Evolutionary conservation across 441 rosid genomes (phyloP), one percentile per base, ranked within the genome.

Genomic region (Metrosideros polymorpha): DNA sequence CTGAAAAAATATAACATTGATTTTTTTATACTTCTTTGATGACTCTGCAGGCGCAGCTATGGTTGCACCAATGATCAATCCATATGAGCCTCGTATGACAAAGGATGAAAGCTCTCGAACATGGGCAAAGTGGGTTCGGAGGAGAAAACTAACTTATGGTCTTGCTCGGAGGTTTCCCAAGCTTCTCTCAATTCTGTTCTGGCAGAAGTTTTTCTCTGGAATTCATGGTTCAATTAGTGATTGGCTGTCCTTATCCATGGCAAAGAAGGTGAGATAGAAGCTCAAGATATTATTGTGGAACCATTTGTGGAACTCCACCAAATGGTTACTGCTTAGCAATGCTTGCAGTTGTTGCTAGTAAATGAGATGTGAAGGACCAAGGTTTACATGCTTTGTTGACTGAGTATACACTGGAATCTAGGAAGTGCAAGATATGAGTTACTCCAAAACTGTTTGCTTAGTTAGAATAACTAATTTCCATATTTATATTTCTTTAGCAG

Each of bases 51-150:
- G 94, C 45, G 94, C 91, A 47, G 92, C 93, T 84, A 77, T 94
- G 90, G 85, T 94, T 82, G 93, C 95, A 63, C 94, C 97, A 6
- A 86, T 92, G 86, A 88, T 93, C 57, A 94, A 92, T 87, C 96
- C 97, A 39, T 94, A 93, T 83, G 95, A 93, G 54, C 89, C 94
- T 84, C 92, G 93, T 91, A 87, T 94, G 94, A 79, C 90, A 25
- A 94, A 92, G 88, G 95, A 94, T 86, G 97, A 94, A 91, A 89
- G 85, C 85, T 89, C 66, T 84, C 91, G 91, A 87, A 91, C 92
- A 56, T 94, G 97, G 97, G 93, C 91, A 83, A 88, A 84, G 43
- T 94, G 92, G 92, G 77, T 91, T 84, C 83, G 85, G 19, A 91
- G 89, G 88, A 94, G 92, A 86, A 93, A 91, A 89, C 84, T 93